These are phyloP conservation scores for Xylariaceae sp. DNA, from an alignment of 2,329 filamentous ascomycete species.

Conservation along the genomic window DNA sequence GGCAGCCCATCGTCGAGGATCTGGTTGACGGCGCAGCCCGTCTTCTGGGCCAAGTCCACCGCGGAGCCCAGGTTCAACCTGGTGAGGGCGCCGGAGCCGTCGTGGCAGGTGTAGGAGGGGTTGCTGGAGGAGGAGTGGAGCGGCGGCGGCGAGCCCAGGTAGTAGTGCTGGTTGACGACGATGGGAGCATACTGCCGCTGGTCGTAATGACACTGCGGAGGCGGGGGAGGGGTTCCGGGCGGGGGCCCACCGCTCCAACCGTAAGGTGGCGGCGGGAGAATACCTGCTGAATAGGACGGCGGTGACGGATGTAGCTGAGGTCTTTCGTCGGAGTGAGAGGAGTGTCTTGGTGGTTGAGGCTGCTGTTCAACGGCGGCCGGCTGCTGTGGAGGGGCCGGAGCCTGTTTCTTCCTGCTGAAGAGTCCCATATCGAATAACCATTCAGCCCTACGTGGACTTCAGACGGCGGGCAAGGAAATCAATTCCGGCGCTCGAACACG, in stretches of 20 bases:
- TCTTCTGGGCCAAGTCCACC: slow-evolving; percentile 35
- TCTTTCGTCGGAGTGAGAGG: background rate
- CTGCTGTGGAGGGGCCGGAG: background rate
- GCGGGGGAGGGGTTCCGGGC: slow-evolving; percentile 15
- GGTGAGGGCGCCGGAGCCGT: slow-evolving; percentile 17
- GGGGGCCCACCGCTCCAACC: slow-evolving; percentile 11
- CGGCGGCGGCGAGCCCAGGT: slow-evolving; percentile 26
- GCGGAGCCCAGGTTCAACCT: slow-evolving; percentile 33
- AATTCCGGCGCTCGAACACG: background rate
- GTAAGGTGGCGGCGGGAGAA: slow-evolving; percentile 11
- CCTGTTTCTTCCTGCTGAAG: slow-evolving; percentile 12
- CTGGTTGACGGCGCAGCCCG: slow-evolving; percentile 26
- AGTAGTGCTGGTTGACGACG: slow-evolving; percentile 46
- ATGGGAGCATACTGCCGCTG: slow-evolving; percentile 30
- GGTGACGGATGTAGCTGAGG: background rate
- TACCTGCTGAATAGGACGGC: slow-evolving; percentile 5
- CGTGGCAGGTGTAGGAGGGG: slow-evolving; percentile 11
- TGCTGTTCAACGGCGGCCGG: slow-evolving; percentile 1
- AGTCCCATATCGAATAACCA: slow-evolving; percentile 9
- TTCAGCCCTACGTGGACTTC: slow-evolving; percentile 1
- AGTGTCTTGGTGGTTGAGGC: background rate
- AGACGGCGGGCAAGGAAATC: background rate
- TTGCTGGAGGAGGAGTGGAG: slow-evolving; percentile 10
- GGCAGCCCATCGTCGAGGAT: slow-evolving; percentile 37
- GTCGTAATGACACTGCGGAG: slow-evolving; percentile 14